phyloP scores from a whole-genome alignment of 177 flowering plant genomes.

The Tripterygium wilfordii region DNA sequence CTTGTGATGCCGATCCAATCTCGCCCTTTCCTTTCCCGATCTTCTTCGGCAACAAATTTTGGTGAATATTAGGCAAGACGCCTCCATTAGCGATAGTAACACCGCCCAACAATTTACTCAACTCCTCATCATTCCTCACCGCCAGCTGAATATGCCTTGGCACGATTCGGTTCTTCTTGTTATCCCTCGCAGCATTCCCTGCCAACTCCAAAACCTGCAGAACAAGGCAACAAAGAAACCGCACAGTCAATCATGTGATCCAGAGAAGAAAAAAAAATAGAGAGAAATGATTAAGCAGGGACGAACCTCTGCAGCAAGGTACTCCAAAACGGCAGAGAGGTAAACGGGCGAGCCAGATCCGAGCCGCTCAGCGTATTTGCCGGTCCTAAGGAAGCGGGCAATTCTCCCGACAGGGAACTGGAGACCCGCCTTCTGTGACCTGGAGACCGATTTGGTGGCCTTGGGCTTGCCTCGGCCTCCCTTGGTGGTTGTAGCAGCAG shows the following conservation, averaged over 20 bases:
- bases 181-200: conserved; percentile 65
- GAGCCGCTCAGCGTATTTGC: conserved; percentile 19
- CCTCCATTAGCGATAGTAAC: conserved; percentile 57
- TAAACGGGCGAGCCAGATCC: conserved; percentile 24
- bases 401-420: conserved; percentile 26
- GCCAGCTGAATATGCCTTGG: conserved; percentile 68
- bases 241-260: too few relatives aligned
- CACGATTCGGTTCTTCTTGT: conserved; percentile 52
- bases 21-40: conserved; percentile 38
- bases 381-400: conserved; percentile 23
- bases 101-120: conserved; percentile 50
- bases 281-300: too few relatives aligned
- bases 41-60: conserved; percentile 50
- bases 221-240: neutral
- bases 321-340: too few relatives aligned
- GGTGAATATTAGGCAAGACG: conserved; percentile 55
- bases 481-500: conserved; percentile 3
- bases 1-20: conserved; percentile 52
- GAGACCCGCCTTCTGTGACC: conserved; percentile 26
- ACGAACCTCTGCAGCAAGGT: conserved; percentile 19
- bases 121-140: conserved; percentile 58
- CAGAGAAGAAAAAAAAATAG: too few relatives aligned
- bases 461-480: conserved; percentile 42
- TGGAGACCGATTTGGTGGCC: conserved; percentile 32
- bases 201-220: conserved; percentile 54